Evolutionary conservation across 1,284 basidiomycete species (phyloP), one percentile per base, ranked within the genome.

Genomic region (Flammula alnicola): DNA sequence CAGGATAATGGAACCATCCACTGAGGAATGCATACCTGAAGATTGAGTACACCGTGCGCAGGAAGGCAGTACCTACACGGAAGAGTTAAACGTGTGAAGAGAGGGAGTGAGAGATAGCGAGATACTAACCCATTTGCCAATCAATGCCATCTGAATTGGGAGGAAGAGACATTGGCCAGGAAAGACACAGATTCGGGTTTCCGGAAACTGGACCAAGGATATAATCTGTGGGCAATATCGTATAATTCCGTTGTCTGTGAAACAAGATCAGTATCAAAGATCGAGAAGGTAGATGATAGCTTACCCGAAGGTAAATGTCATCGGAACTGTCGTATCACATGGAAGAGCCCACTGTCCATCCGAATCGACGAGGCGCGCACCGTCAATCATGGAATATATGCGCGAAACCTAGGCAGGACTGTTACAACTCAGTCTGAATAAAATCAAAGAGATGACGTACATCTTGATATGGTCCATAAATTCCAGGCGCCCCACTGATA

Each of bases 301-400:
- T 44, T 56, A 86, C 88, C 86, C 86, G 62, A 95, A 91, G 19
- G 79, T 81, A 61, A 94, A 89, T 0, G 84, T 72, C 57, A 95
- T 78, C 0, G 80, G 79, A 41, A 77, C 71, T 7, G 74, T 70
- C 1, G 85, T 88, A 53, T 85, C 77, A 61, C 93, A 95, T 3
- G 93, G 93, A 3, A 93, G 73, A 6, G 81, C 90, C 88, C 91
- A 95, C 65, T 86, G 85, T 1, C 93, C 93, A 45, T 60, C 83
- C 80, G 68, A 56, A 55, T 86, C 81, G 22, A 94, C 87, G 33
- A 93, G 77, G 27, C 93, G 81, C 32, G 87, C 80, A 17, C 82
- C 82, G 17, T 75, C 73, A 50, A 95, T 83, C 29, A 71, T 62
- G 5, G 74, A 66, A 64, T 85, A 95, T 22, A 95, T 65, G 37